Base-by-base conservation (phyloP, 352 stramenopile genomes). In the Phytopythium chamaehyphon region DNA sequence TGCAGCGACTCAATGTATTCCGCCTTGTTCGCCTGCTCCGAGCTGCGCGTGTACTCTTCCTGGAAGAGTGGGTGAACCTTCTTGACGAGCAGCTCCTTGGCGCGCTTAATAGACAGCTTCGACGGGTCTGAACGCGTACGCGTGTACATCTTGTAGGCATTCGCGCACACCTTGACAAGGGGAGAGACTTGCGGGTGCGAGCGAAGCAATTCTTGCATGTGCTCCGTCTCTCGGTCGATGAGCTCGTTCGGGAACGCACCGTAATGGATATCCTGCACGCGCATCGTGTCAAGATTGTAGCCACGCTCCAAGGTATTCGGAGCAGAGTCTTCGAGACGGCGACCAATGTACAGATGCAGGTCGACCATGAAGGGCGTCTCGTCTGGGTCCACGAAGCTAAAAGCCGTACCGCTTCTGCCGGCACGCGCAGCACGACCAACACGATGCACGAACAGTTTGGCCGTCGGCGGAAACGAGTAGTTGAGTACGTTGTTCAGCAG, bases 361-460 rank as follows among this genome's bases (percentile, higher is more conserved):
- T 99, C 97, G 21, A 99, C 87, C 91, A 99, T 98, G 73, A 99
- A 99, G 12, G 97, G 93, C 45, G 98, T 71, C 66, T 99, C 97
- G 55, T 99, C 96, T 18, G 95, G 95, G 57, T 99, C 97, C 14
- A 99, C 94, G 59, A 99, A 86, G 65, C 77, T 98, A 68, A 97
- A 98, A 26, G 96, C 97, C 40, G 90, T 96, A 61, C 96, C 96
- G 54, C 85, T 96, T 33, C 95, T 81, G 19, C 96, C 95, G n/a
- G 97, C 95, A 72, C 96, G 82, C 4, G 96, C 96, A 26, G 96
- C 96, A 62, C 96, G 94, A 62, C 96, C 96, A 42, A 96, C 92
- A 46, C 96, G 85, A 91, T 99, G 97, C 24, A 99, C 87, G 60
- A 96, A 97, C 21, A 97, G 76, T 77, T 98, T 98, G 53, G 93